A percentile compares a stretch with the other conserved stretches of the same genome.
Evolutionary conservation across 2,329 filamentous ascomycete species (phyloP).

Genomic region (Myriosclerotinia duriaeana): DNA sequence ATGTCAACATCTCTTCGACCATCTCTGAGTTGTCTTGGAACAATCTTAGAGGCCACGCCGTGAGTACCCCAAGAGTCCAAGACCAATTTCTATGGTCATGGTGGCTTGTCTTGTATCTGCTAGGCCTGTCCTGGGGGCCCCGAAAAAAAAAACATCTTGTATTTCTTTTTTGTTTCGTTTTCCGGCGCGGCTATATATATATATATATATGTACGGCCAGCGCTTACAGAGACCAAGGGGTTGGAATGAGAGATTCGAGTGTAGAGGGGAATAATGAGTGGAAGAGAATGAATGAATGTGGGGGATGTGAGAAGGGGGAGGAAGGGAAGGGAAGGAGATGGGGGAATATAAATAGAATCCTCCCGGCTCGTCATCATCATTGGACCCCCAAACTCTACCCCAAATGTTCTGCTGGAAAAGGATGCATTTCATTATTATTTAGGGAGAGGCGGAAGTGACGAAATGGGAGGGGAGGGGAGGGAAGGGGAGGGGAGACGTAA

Average conservation of each 20-base stretch:
- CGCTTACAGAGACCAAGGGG: constrained; percentile 11
- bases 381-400: constrained; percentile 1
- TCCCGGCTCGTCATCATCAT: constrained; percentile 8
- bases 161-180: too few species aligned
- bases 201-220: not conserved
- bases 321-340: not conserved
- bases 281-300: not conserved
- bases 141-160: not conserved
- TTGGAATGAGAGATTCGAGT: constrained; percentile 7
- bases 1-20: constrained; percentile 1
- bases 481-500: not conserved
- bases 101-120: constrained; percentile 15
- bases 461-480: not conserved
- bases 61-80: not conserved
- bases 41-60: constrained; percentile 8
- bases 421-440: not conserved
- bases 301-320: not conserved
- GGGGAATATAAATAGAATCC: not conserved
- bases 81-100: too few species aligned
- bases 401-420: not conserved
- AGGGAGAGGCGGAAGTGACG: not conserved
- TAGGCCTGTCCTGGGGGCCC: not conserved
- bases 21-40: constrained; percentile 19
- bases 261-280: not conserved
- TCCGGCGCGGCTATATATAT: not conserved